Evolutionary conservation across 202 grass and related monocot genomes (phyloP).

Genomic region (Zizania palustris): DNA sequence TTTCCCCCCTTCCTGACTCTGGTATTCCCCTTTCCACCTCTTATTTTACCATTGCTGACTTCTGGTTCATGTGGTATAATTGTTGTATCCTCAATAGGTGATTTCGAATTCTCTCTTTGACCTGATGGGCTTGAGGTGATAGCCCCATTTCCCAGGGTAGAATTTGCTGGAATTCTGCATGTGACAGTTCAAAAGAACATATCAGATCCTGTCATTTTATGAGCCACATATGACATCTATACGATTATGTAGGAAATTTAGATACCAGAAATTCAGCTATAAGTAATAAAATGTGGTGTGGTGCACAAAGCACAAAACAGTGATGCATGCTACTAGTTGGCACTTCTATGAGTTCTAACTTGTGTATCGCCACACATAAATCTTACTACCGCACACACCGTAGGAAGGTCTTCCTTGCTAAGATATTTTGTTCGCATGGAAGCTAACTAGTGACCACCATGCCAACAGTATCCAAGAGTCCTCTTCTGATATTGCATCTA

Average conservation of each 20-base stretch:
- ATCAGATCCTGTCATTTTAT: constrained; percentile 16
- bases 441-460: constrained; percentile 35
- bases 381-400: constrained; percentile 36
- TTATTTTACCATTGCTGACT: constrained; percentile 35
- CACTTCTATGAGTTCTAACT: neutral
- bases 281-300: constrained; percentile 3
- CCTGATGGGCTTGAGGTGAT: constrained; percentile 29
- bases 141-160: constrained; percentile 32
- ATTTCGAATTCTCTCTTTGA: constrained; percentile 36
- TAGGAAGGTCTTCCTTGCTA: constrained; percentile 32
- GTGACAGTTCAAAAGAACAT: constrained; percentile 26
- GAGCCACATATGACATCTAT: neutral
- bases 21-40: constrained; percentile 35
- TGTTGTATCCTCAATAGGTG: constrained; percentile 12
- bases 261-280: neutral
- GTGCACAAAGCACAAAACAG: constrained; percentile 16
- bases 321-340: neutral
- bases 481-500: constrained; percentile 24
- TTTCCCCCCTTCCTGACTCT: constrained; percentile 47
- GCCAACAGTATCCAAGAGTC: constrained; percentile 19
- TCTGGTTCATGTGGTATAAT: constrained; percentile 30
- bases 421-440: constrained; percentile 4
- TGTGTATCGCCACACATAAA: neutral
- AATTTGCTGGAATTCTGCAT: constrained; percentile 36
- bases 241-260: neutral